phyloP scores from a whole-genome alignment of 2,329 filamentous ascomycete genomes.

The Epichloe gansuensis region DNA sequence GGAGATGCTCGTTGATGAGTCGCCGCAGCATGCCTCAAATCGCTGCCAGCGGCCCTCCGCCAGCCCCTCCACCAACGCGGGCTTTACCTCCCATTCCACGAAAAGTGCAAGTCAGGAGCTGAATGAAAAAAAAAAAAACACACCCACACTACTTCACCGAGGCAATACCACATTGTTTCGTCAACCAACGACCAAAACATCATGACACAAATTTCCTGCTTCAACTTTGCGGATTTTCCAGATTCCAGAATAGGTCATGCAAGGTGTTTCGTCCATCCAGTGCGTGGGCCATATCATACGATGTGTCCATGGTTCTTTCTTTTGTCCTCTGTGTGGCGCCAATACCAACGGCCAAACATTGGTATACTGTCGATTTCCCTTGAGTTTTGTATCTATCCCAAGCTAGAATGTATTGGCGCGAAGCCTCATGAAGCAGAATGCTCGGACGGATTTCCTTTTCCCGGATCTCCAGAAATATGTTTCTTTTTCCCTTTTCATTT shows the following conservation, averaged over 20 bases:
- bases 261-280: not conserved
- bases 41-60: constrained; percentile 35
- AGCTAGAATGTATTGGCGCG: not conserved
- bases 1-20: constrained; percentile 16
- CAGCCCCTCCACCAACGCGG: constrained; percentile 40
- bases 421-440: not conserved
- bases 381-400: not conserved
- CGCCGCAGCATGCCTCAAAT: constrained; percentile 41
- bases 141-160: too few species aligned
- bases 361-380: not conserved
- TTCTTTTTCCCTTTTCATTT: not conserved
- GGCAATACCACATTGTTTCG: too few species aligned
- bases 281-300: not conserved
- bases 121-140: not conserved
- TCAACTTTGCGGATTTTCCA: too few species aligned
- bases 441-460: not conserved
- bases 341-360: too few species aligned
- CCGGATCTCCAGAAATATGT: not conserved
- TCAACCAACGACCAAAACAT: too few species aligned
- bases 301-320: not conserved
- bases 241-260: too few species aligned
- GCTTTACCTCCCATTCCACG: constrained; percentile 42
- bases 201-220: too few species aligned
- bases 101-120: constrained; percentile 9
- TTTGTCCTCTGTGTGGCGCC: not conserved